A percentile compares a stretch with the other conserved stretches of the same genome.
phyloP scores from a whole-genome alignment of 768 basidiomycete genomes.

The Suillus placidus region DNA sequence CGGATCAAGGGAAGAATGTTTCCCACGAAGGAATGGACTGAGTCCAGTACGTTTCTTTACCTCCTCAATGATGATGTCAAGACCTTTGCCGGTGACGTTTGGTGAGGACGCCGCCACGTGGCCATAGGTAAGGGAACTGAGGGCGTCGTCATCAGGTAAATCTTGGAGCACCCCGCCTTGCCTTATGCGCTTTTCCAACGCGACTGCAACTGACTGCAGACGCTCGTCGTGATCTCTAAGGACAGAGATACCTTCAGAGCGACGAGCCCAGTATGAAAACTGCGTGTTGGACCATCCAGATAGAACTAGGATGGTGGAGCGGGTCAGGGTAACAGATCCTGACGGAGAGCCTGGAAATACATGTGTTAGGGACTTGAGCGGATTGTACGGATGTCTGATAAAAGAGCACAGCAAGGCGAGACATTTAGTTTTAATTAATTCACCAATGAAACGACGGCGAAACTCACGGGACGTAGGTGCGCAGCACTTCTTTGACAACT shows the following conservation, averaged over 20 bases:
- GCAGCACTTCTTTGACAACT: constrained; percentile 51
- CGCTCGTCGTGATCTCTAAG: constrained; percentile 44
- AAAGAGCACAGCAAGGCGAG: constrained; percentile 1
- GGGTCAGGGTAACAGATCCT: constrained; percentile 49
- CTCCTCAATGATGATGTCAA: constrained; percentile 50
- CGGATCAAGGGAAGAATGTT: constrained; percentile 52
- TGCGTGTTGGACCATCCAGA: constrained; percentile 59
- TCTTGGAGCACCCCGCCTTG: constrained; percentile 36
- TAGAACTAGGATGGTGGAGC: constrained; percentile 48
- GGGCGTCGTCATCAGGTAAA: constrained; percentile 23
- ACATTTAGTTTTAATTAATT: constrained; percentile 1
- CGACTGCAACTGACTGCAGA: constrained; percentile 42
- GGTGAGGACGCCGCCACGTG: constrained; percentile 37
- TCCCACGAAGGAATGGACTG: constrained; percentile 53
- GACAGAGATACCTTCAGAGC: constrained; percentile 51
- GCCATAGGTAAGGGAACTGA: constrained; percentile 20
- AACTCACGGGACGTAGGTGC: constrained; percentile 53
- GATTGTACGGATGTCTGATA: constrained; percentile 53
- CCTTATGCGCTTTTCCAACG: constrained; percentile 44
- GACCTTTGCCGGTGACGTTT: constrained; percentile 50
- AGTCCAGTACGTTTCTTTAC: constrained; percentile 51
- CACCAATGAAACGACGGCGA: not conserved
- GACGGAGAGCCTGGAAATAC: constrained; percentile 40
- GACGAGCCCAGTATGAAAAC: constrained; percentile 58
- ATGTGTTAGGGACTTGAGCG: constrained; percentile 50